Conservation (phyloP, 2,329 filamentous ascomycete genomes). For the Lachnellula willkommii region DNA sequence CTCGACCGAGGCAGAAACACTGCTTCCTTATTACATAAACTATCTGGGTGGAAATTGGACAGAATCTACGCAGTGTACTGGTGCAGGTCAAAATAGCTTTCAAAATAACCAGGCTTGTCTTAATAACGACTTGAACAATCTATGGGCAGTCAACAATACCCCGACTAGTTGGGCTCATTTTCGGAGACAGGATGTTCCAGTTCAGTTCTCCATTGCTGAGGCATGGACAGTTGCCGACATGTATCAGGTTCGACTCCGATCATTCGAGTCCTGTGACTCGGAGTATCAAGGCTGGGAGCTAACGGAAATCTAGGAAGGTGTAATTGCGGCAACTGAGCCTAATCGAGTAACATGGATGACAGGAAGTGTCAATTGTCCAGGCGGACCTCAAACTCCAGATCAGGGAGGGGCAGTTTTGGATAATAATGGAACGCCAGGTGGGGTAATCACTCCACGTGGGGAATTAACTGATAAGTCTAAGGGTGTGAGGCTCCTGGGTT, state of each 20-base stretch:
- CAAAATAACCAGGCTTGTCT: slow-evolving; percentile 44
- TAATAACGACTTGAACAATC: slow-evolving; percentile 45
- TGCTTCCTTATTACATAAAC: slow-evolving; percentile 51
- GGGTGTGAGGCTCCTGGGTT: slow-evolving; percentile 23
- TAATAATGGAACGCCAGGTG: slow-evolving; percentile 39
- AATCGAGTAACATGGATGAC: slow-evolving; percentile 41
- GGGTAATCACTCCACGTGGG: not conserved
- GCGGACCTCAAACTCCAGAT: slow-evolving; percentile 34
- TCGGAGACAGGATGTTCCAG: slow-evolving; percentile 43
- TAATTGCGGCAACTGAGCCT: slow-evolving; percentile 39
- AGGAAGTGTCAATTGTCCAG: slow-evolving; percentile 39
- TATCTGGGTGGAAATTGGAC: slow-evolving; percentile 45
- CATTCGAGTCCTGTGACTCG: not conserved
- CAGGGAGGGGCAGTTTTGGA: slow-evolving; percentile 39
- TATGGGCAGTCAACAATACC: slow-evolving; percentile 48
- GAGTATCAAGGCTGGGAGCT: not conserved
- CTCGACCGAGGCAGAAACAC: slow-evolving; percentile 36
- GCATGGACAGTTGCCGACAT: slow-evolving; percentile 50
- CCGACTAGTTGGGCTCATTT: slow-evolving; percentile 47
- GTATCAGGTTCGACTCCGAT: slow-evolving; percentile 38
- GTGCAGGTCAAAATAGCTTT: slow-evolving; percentile 46
- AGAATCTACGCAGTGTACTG: slow-evolving; percentile 49
- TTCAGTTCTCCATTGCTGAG: slow-evolving; percentile 49
- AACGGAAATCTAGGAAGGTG: slow-evolving; percentile 31
- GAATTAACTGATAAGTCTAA: not conserved